Conservation (phyloP, 164 flowering plant species). For the Malania oleifera region DNA sequence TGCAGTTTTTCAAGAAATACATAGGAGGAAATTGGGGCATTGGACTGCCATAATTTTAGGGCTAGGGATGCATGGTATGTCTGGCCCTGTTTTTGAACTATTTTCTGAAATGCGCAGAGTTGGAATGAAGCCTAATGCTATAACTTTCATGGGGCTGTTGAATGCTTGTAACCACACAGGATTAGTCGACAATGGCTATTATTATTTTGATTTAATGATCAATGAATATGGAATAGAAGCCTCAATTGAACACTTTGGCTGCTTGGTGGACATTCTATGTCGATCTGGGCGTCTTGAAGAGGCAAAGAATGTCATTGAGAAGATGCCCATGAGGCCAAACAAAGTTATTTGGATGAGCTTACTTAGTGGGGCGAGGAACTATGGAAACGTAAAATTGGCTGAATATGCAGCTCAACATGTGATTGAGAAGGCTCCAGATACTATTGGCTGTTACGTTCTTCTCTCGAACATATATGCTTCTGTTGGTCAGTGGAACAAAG, state of each 20-base stretch:
- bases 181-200: slow-evolving; percentile 24
- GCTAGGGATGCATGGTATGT: slow-evolving; percentile 30
- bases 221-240: slow-evolving; percentile 23
- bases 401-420: slow-evolving; percentile 28
- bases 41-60: slow-evolving; percentile 33
- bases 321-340: slow-evolving; percentile 33
- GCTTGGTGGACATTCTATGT: slow-evolving; percentile 31
- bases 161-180: slow-evolving; percentile 41
- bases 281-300: slow-evolving; percentile 28
- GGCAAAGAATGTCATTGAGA: slow-evolving; percentile 19
- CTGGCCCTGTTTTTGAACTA: slow-evolving; percentile 17
- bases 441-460: slow-evolving; percentile 20
- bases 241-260: slow-evolving; percentile 30
- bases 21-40: slow-evolving; percentile 24
- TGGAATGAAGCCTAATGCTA: slow-evolving; percentile 22
- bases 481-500: slow-evolving; percentile 23
- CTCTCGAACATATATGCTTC: slow-evolving; percentile 33
- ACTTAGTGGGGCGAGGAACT: slow-evolving; percentile 22
- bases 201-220: slow-evolving; percentile 24
- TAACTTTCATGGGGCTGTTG: slow-evolving; percentile 29
- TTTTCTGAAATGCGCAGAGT: slow-evolving; percentile 21
- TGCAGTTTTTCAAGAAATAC: slow-evolving; percentile 15
- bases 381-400: slow-evolving; percentile 15
- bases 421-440: slow-evolving; percentile 25
- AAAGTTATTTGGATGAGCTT: slow-evolving; percentile 29